Evolutionary conservation across 352 stramenopile genomes (phyloP).

Genomic region (Globisporangium solare): DNA sequence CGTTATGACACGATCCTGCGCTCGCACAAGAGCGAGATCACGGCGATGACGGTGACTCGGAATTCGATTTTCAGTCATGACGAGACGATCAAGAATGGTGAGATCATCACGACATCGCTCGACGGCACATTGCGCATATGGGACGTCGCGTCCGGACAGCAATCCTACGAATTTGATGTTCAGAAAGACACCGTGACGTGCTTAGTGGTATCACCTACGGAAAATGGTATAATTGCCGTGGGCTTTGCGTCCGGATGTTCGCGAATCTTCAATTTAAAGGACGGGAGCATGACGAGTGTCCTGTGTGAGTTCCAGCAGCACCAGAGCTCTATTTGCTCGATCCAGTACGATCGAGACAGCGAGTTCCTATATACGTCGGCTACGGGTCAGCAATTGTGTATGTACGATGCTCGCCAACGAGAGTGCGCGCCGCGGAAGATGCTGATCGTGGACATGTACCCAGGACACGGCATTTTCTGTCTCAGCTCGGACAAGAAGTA

Average conservation of each 20-base stretch:
- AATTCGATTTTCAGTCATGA: background rate
- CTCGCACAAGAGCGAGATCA: slow-evolving; percentile 60
- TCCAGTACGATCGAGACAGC: slow-evolving; percentile 44
- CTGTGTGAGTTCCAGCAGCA: slow-evolving; percentile 86
- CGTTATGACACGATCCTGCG: slow-evolving; percentile 78
- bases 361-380: slow-evolving; percentile 49
- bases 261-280: slow-evolving; percentile 79
- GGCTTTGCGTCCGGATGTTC: slow-evolving; percentile 80
- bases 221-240: slow-evolving; percentile 45
- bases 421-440: slow-evolving; percentile 66
- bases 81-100: slow-evolving; percentile 11
- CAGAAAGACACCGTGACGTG: slow-evolving; percentile 59
- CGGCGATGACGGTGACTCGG: slow-evolving; percentile 25
- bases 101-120: slow-evolving; percentile 59
- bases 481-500: slow-evolving; percentile 38
- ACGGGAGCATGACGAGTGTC: slow-evolving; percentile 21
- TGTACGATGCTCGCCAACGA: slow-evolving; percentile 44
- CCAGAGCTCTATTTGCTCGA: slow-evolving; percentile 50
- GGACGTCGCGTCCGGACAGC: slow-evolving; percentile 48
- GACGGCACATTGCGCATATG: slow-evolving; percentile 87
- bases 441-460: slow-evolving; percentile 46
- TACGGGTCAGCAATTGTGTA: slow-evolving; percentile 54
- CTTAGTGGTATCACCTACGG: slow-evolving; percentile 36
- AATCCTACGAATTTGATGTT: slow-evolving; percentile 84
- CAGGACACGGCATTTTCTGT: slow-evolving; percentile 23